Conservation (phyloP, 257 asterid genomes). For the Cordia subcordata region DNA sequence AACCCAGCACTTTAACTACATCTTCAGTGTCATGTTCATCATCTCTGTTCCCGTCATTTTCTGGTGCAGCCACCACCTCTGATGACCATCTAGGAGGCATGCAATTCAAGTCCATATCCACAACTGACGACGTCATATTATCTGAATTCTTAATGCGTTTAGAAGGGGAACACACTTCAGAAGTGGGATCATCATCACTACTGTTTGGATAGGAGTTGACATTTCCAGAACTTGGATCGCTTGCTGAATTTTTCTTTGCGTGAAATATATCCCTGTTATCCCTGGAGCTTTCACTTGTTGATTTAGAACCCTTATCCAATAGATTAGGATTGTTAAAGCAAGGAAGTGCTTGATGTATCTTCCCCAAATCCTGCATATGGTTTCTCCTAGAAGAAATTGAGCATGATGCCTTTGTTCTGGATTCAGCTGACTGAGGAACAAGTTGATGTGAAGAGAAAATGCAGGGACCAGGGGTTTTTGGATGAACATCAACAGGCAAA, state of each 20-base stretch:
- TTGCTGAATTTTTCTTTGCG: background rate
- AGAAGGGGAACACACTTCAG: conserved; percentile 11
- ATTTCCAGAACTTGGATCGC: conserved; percentile 9
- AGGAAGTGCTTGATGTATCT: conserved; percentile 32
- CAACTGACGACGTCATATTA: conserved; percentile 13
- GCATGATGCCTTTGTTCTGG: conserved; percentile 11
- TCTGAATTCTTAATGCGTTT: conserved; percentile 21
- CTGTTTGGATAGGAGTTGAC: conserved; percentile 6
- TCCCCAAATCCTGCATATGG: background rate
- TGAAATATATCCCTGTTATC: background rate
- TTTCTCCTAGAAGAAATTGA: conserved; percentile 12
- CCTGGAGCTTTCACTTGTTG: background rate
- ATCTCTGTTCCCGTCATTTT: conserved; percentile 12
- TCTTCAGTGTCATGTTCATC: conserved; percentile 9
- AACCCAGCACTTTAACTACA: background rate
- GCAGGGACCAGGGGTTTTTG: background rate
- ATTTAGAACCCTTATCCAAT: background rate
- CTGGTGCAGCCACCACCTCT: conserved; percentile 20
- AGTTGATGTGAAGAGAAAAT: background rate
- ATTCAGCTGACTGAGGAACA: conserved; percentile 6
- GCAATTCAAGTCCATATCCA: conserved; percentile 41
- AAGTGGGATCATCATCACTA: conserved; percentile 3
- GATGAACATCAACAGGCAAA: background rate
- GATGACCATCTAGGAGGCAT: conserved; percentile 28
- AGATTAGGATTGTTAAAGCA: conserved; percentile 15